phyloP scores from a whole-genome alignment of 495 filamentous ascomycete genomes.

The Daldinia caldariorum region DNA sequence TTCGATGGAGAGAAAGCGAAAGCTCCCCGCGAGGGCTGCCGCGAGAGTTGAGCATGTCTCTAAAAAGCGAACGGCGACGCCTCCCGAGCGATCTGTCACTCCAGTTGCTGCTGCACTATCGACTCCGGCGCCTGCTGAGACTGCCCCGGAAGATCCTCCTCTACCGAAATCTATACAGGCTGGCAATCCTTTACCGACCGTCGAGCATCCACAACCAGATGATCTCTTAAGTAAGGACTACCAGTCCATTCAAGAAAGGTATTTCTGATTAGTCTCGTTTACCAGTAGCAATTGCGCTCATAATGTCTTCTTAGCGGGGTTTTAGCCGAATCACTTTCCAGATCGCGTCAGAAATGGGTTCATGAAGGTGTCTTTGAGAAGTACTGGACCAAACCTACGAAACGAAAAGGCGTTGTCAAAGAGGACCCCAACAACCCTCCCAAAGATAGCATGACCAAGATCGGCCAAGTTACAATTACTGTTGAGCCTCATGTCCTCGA shows the following conservation, averaged over 20 bases:
- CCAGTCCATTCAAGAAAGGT: slow-evolving; percentile 88
- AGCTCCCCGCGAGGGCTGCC: slow-evolving; percentile 64
- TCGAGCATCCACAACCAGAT: slow-evolving; percentile 72
- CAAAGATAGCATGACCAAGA: slow-evolving; percentile 84
- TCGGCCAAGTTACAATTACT: slow-evolving; percentile 82
- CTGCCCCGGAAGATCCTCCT: slow-evolving; percentile 59
- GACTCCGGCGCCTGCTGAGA: slow-evolving; percentile 42
- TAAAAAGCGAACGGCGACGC: slow-evolving; percentile 60
- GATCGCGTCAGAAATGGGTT: slow-evolving; percentile 90
- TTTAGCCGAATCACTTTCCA: slow-evolving; percentile 79
- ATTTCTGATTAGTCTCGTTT: slow-evolving; percentile 9
- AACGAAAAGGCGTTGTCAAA: slow-evolving; percentile 76
- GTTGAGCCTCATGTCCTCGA: slow-evolving; percentile 94
- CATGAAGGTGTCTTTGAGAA: slow-evolving; percentile 88
- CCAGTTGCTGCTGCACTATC: slow-evolving; percentile 48
- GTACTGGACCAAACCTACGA: slow-evolving; percentile 92
- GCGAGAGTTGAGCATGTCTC: slow-evolving; percentile 60
- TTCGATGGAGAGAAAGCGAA: slow-evolving; percentile 66
- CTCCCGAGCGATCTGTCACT: slow-evolving; percentile 49
- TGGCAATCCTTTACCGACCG: slow-evolving; percentile 76
- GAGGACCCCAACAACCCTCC: slow-evolving; percentile 79
- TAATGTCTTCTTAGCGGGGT: slow-evolving; percentile 71
- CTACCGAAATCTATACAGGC: slow-evolving; percentile 66
- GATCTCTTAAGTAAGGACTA: slow-evolving; percentile 74
- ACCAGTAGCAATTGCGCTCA: background rate